Base-by-base conservation (phyloP, 441 rosid species). In the Gossypium gossypioides region DNA sequence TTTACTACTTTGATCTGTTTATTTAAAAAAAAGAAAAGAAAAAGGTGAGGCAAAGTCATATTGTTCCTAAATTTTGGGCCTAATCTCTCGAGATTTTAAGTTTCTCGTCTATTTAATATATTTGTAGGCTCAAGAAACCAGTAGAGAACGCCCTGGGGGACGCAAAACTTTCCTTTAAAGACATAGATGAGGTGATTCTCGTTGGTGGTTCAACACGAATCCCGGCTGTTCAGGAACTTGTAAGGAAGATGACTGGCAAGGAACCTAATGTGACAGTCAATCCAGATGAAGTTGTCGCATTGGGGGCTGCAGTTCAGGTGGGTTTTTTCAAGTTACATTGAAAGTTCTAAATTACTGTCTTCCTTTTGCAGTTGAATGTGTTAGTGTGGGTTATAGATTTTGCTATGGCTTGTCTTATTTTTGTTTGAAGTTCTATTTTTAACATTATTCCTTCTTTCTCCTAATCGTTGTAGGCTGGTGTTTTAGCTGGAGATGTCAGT, bases 251-350 rank as follows among this genome's bases (percentile, higher is more conserved):
- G 83, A 94, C 95, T 0, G 91, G 98, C 46, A 94, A 89, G 79
- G 96, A 89, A 10, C 98, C 97, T 13, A 93, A 93, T 81, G 95
- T 93, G 69, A 87, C 97, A 0, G 98, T 93, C 8, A 93, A 93
- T 72, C 98, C 97, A 0, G 98, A 93, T 73, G 98, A 93, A 75
- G 97, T 92, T 71, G 97, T 92, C 65, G 98, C 98, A 24, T 77
- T 93, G 0, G 98, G 98, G 51, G 98, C 98, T 83, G 97, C 98
- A 7, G 96, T 94, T 59, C 99, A 94, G 97, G 98, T 94, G 12
- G 29, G 81, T 62, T 59, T 70, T 34, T 44, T 21, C 0, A 6
- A 65, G 10, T 8, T 7, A 16, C 12, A 7, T n/a, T 8, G 2
- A 4, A 10, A 19, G 68, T 3, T 32, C 52, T 19, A 18, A 5